These are phyloP conservation scores for Boletus eberwhitei DNA, from an alignment of 768 basidiomycete genomes.

Conservation along the genomic window DNA sequence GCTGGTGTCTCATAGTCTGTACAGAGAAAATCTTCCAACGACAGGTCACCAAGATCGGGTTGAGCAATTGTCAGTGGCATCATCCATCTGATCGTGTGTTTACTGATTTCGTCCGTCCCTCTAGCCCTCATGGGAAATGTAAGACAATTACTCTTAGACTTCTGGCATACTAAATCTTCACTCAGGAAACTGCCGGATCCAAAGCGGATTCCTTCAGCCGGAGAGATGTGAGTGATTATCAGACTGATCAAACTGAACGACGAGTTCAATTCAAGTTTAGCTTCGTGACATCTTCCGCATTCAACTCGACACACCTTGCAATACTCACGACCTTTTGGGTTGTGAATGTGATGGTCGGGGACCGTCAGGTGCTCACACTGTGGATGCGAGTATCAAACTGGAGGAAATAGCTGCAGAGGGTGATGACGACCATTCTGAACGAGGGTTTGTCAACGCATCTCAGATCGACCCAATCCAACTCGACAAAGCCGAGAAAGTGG, in stretches of 20 bases:
- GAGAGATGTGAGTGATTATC: slow-evolving; percentile 62
- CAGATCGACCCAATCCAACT: slow-evolving; percentile 48
- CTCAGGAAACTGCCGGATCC: slow-evolving; percentile 45
- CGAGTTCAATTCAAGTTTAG: slow-evolving; percentile 37
- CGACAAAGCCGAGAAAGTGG: slow-evolving; percentile 51
- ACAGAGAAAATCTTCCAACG: slow-evolving; percentile 90
- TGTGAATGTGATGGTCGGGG: slow-evolving; percentile 58
- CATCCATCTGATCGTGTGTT: slow-evolving; percentile 3
- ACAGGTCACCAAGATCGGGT: slow-evolving; percentile 89
- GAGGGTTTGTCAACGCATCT: slow-evolving; percentile 65
- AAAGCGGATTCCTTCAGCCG: slow-evolving; percentile 84
- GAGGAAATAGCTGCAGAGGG: slow-evolving; percentile 29
- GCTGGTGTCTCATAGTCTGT: slow-evolving; percentile 1
- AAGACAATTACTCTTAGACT: slow-evolving; percentile 8
- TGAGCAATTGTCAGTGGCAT: slow-evolving; percentile 71
- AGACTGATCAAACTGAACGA: not conserved
- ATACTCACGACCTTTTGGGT: slow-evolving; percentile 89
- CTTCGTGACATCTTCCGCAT: slow-evolving; percentile 92
- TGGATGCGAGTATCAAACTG: slow-evolving; percentile 9
- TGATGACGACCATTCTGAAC: slow-evolving; percentile 29
- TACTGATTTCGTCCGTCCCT: slow-evolving; percentile 7
- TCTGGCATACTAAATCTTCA: slow-evolving; percentile 7
- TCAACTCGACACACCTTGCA: slow-evolving; percentile 72
- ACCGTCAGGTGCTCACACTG: not conserved
- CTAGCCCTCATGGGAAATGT: slow-evolving; percentile 74